Evolutionary conservation across 805 yeast genomes (phyloP), one percentile per base, ranked within the genome.

Genomic region (Allodekkera sacchari): DNA sequence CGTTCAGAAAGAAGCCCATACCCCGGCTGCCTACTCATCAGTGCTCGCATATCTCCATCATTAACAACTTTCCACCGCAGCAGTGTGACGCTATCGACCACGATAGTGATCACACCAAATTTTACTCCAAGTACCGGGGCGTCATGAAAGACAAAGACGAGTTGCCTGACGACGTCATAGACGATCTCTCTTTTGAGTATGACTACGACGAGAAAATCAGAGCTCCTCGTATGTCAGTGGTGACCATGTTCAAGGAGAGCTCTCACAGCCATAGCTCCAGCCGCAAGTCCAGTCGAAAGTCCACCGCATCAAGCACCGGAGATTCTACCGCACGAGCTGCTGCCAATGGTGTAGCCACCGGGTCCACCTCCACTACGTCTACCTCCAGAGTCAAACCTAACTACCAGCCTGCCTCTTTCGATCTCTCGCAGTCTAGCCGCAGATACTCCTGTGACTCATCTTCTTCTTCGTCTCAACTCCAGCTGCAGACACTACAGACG

Each of bases 161-260:
- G 30, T 44, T 44, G 8, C 50, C 54, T 2, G 54, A 46, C 15
- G 48, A 47, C 11, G 34, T 39, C n/a, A 28, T 44, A 18, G 44
- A 49, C 29, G 49, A 52, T 34, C 43, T 50, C 27, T 37, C 39
- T 9, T 53, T 44, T 36, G 55, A 53, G 27, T 50, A 63, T 37
- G 63, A 70, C 45, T 70, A 69, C 40, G 71, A 70, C 41, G 74
- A 70, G 37, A 70, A 68, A 42, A 71, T 71, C 30, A 48, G 77
- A 35, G 74, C 74, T 22, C 77, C 77, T 8, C 47, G 74, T 30
- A 66, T 69, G 71, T 57, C 64, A n/a, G 33, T 49, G 4, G 50
- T 43, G 9, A 45, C 59, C 26, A 34, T 52, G 2, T 29, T 45
- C 18, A 43, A 41, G 27, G 42, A 27, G 13, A 36, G 36, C 22